Evolutionary conservation across 1,284 basidiomycete genomes (phyloP), one percentile per base, ranked within the genome.

Genomic region (Cryptococcus sp.): DNA sequence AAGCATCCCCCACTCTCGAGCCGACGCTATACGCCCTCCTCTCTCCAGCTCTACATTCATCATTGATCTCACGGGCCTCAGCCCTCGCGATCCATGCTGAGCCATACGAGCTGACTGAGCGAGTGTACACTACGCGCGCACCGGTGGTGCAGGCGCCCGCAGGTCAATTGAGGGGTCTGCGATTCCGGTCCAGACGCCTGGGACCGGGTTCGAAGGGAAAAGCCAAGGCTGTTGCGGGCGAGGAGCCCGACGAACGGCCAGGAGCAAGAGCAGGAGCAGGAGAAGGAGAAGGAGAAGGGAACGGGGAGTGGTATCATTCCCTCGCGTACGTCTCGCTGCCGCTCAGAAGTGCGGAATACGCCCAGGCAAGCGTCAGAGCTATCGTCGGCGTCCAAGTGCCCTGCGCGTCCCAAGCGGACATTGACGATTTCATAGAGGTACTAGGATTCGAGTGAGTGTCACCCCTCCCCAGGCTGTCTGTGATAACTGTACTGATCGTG

Each of bases 11-110:
- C 17, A 50, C 48, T 3, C 55, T 74, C 48, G 53, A 71, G 20
- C 74, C 74, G 3, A 65, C 68, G 25, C 63, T 76, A 47, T 73
- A 70, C 50, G 64, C 74, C 10, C 65, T 76, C 49, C 64, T 73
- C 16, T 70, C 72, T 0, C 44, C 67, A 1, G 54, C 63, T 6
- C 55, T 66, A 39, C 61, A 67, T 38, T 52, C 61, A 22, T 54
- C 61, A 17, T 56, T 71, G 25, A 50, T 69, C 42, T 57, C 71
- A n/a, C 70, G 66, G 40, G 61, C 74, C 19, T 74, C 72, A 8
- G 65, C 72, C 0, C 58, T 58, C 11, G 62, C 72, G 5, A 56
- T 74, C 39, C 67, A 72, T 48, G 60, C 65, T 40, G 65, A 69
- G 47, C 47, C 57, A 17, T 66, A 64, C 46, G 44, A 62, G 46